Evolutionary conservation across 2,329 filamentous ascomycete species (phyloP), one percentile per base, ranked within the genome.

Genomic region (Verticillium albo-atrum): DNA sequence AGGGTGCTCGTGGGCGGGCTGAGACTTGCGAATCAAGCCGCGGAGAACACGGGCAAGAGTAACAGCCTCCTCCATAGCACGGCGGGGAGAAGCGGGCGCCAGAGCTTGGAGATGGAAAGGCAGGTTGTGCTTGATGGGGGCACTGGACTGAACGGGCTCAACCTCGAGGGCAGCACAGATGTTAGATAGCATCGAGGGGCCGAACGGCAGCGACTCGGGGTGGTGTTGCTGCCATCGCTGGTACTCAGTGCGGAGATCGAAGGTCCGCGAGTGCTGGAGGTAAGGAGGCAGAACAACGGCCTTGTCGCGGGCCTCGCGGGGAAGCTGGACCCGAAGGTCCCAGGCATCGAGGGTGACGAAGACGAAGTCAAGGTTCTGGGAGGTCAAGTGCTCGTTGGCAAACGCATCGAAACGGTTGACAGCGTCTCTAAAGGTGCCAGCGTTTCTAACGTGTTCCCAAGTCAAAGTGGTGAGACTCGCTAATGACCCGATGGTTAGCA

Each of bases 181-280:
- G 77, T 98, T 98, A 68, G 93, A 89, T 65, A 99, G 84, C 74
- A 95, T 96, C 61, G 92, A 97, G 55, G 95, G 94, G 20, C 94
- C 95, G 71, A 98, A 99, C 3, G 95, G 94, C 58, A 99, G 84
- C 60, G 94, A 97, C 79, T 99, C 95, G 42, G 95, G 95, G 71
- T 99, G 95, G 75, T 98, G 94, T 70, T 96, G 92, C 77, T 98
- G 95, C 93, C 95, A 99, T 73, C 93, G 87, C 79, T 97, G 93
- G 74, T 99, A 99, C 78, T 99, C 95, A 70, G 92, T 96, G 64
- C 95, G 90, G 60, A 99, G 85, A 73, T 98, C 95, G 73, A 98
- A 99, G 60, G 94, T 97, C 62, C 95, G 89, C 42, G 95, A 97
- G 80, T 99, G 95, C 79, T 99, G 95, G 61, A 99, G 85, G 75